Evolutionary conservation across 1,284 basidiomycete species (phyloP).

Genomic region (Boletus albobrunnescens): DNA sequence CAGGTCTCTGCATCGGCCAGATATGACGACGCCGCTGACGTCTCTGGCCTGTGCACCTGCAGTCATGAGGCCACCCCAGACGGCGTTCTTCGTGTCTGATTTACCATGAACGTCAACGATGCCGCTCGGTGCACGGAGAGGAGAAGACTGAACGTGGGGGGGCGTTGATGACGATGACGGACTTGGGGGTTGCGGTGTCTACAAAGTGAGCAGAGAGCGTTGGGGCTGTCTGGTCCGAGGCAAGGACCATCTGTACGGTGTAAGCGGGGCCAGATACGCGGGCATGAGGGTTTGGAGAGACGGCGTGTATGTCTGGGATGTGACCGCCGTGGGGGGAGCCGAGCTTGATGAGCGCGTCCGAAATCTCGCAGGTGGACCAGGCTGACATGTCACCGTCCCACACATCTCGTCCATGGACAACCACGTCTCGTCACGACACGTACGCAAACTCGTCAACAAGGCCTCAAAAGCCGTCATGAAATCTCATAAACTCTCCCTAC

Average conservation of each 20-base stretch:
- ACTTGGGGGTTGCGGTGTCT: conserved; percentile 67
- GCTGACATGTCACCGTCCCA: conserved; percentile 20
- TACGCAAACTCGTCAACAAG: conserved; percentile 35
- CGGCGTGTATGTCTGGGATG: conserved; percentile 73
- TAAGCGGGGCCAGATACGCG: conserved; percentile 77
- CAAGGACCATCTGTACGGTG: conserved; percentile 84
- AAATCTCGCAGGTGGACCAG: conserved; percentile 79
- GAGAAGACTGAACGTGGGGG: conserved; percentile 57
- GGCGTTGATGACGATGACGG: conserved; percentile 74
- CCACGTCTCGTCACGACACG: conserved; percentile 10
- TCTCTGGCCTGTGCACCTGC: conserved; percentile 71
- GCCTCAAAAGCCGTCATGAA: conserved; percentile 52
- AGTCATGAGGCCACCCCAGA: conserved; percentile 92
- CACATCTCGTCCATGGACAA: too few relatives aligned
- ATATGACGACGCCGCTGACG: conserved; percentile 74
- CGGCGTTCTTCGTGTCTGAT: conserved; percentile 75
- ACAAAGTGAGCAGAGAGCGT: conserved; percentile 78
- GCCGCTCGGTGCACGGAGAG: conserved; percentile 5
- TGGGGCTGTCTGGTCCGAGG: conserved; percentile 59
- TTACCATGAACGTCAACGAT: conserved; percentile 4
- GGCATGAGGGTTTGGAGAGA: conserved; percentile 40
- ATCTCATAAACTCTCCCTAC: conserved; percentile 51
- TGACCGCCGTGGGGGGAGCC: conserved; percentile 73
- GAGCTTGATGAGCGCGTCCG: conserved; percentile 88
- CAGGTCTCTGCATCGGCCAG: conserved; percentile 81